Base-by-base conservation (phyloP, 139 green algal genomes). In the Choricystis sp. region DNA sequence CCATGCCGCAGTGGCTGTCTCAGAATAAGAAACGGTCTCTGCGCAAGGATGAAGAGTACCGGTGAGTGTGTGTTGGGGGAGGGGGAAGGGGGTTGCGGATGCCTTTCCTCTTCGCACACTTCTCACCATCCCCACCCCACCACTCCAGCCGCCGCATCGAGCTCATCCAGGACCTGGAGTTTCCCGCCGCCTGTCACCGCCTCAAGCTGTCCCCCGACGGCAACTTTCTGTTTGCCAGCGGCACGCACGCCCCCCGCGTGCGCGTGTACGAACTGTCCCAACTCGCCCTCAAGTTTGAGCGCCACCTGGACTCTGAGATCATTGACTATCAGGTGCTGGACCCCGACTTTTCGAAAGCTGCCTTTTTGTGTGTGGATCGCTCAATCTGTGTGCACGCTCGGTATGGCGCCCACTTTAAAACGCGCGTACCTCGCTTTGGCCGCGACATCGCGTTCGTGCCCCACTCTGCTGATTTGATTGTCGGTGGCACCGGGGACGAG, bases 311-410 rank as follows among this genome's bases (percentile, higher is more conserved):
- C 57, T 65, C 85, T 0, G 93, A 98, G 66, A 80, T 97, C 40
- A 81, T 96, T 14, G 86, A 96, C 69, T 96, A 97, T 61, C 77
- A 91, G 71, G 79, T 94, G 25, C 74, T 99, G 26, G 75, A 70
- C 20, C 90, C 96, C 0, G 93, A 99, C 74, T 99, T 93, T 76
- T 85, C 74, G 56, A 99, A 99, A 70, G 70, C 86, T 0, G 93
- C 82, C 3, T 92, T 99, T 66, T 71, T 99, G 21, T 96, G 87
- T 69, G 69, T 69, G 4, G 93, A 99, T 73, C 76, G 77, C 67
- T 21, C 40, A 9, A 23, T 99, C 16, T 68, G 65, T 26, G 88
- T 98, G 63, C 93, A 99, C 70, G 90, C 93, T 14, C 76, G 81
- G 48, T 98, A 91, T 72, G 93, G 93, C 31, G 67, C 72, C 5